Evolutionary conservation across 371 early-diverging fungal genomes (phyloP).

Genomic region (Syncephalastrum racemosum): DNA sequence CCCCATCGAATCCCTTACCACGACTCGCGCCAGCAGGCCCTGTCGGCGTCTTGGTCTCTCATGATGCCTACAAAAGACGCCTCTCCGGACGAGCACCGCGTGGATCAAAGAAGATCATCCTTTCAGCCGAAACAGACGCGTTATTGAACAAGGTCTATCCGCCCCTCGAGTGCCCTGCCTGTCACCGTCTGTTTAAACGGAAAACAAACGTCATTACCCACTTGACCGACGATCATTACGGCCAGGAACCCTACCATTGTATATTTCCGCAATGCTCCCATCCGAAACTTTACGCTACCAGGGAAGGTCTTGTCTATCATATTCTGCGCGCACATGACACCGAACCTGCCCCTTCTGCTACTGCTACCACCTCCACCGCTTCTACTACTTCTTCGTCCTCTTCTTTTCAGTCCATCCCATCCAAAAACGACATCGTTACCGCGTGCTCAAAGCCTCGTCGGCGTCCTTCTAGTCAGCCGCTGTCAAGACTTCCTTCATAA

Average conservation of each 20-base stretch:
- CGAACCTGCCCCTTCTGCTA: not conserved
- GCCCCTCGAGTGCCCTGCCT: slow-evolving; percentile 46
- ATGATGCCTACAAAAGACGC: too few species aligned
- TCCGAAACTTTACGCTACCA: slow-evolving; percentile 43
- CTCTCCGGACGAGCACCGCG: slow-evolving; percentile 14
- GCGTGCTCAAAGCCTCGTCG: too few species aligned
- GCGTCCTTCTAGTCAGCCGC: too few species aligned
- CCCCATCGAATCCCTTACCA: too few species aligned
- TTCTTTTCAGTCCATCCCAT: too few species aligned
- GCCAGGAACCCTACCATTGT: slow-evolving; percentile 49
- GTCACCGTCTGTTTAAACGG: slow-evolving; percentile 34
- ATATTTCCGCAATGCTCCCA: slow-evolving; percentile 39
- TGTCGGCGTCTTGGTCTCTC: too few species aligned
- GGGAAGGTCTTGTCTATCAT: slow-evolving; percentile 51
- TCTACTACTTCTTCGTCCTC: too few species aligned
- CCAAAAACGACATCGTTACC: too few species aligned
- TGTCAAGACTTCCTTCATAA: too few species aligned
- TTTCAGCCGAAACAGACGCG: slow-evolving; percentile 28
- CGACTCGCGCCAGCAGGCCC: too few species aligned
- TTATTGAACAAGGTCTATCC: slow-evolving; percentile 35
- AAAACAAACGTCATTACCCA: slow-evolving; percentile 52
- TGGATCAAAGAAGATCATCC: slow-evolving; percentile 27
- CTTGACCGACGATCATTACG: slow-evolving; percentile 35
- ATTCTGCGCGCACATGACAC: slow-evolving; percentile 41
- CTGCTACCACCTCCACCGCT: too few species aligned